A percentile compares a stretch with the other conserved stretches of the same genome.
Evolutionary conservation across 2,329 filamentous ascomycete genomes (phyloP).

Genomic region (Dendryphion nanum): DNA sequence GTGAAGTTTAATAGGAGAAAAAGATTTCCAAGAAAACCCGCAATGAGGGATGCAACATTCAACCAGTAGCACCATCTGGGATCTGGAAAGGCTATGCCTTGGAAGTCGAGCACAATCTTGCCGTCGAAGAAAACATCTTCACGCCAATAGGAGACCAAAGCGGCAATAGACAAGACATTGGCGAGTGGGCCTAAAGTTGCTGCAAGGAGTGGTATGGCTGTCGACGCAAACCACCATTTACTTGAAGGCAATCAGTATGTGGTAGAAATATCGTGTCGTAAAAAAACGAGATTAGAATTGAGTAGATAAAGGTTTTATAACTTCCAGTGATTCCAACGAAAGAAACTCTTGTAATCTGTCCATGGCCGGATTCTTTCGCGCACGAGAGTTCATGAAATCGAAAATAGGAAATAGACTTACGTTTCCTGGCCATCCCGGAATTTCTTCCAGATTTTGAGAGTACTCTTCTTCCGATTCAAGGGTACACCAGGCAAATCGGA

Average conservation of each 20-base stretch:
- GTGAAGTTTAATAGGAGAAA: constrained; percentile 89
- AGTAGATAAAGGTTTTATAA: too few relatives aligned
- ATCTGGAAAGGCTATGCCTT: constrained; percentile 61
- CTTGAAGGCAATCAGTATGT: too few relatives aligned
- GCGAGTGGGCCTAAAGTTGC: constrained; percentile 83
- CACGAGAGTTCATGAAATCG: too few relatives aligned
- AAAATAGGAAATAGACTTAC: too few relatives aligned
- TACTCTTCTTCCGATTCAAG: too few relatives aligned
- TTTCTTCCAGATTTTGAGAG: too few relatives aligned
- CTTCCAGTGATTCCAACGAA: background rate
- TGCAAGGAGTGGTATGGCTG: constrained; percentile 61
- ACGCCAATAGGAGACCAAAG: constrained; percentile 79
- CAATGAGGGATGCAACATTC: constrained; percentile 74
- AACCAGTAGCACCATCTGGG: constrained; percentile 72
- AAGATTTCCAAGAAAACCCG: constrained; percentile 75
- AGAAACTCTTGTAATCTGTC: too few relatives aligned
- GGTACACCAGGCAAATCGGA: too few relatives aligned
- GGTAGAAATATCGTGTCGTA: too few relatives aligned
- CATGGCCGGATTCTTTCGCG: too few relatives aligned
- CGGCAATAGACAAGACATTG: constrained; percentile 83
- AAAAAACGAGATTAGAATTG: too few relatives aligned
- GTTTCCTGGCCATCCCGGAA: too few relatives aligned
- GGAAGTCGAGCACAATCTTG: constrained; percentile 50
- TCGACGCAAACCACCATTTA: constrained; percentile 42
- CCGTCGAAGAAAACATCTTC: constrained; percentile 53